Percentiles rank a stretch among this genome's conserved stretches.
phyloP scores from a whole-genome alignment of 2,329 filamentous ascomycete species.

The Alternaria atra region DNA sequence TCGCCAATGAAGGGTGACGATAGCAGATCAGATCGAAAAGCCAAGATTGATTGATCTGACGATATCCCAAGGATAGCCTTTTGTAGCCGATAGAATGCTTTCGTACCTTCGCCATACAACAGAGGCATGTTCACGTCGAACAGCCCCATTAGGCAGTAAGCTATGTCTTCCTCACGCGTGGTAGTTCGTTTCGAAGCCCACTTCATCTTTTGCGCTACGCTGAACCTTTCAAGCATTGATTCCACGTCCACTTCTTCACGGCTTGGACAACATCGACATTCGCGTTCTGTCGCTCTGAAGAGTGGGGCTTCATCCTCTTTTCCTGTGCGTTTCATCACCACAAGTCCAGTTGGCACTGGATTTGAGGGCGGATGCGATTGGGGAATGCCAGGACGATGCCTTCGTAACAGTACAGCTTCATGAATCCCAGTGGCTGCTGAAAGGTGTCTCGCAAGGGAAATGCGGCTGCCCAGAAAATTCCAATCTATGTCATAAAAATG shows the following conservation, averaged over 20 bases:
- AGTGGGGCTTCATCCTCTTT: background rate
- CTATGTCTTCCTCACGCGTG: constrained; percentile 22
- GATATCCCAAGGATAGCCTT: too few relatives aligned
- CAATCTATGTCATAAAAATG: constrained; percentile 18
- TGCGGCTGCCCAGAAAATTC: constrained; percentile 18
- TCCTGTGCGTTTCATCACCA: too few relatives aligned
- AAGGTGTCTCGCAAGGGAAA: background rate
- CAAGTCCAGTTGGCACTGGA: too few relatives aligned
- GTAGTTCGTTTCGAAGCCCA: constrained; percentile 9
- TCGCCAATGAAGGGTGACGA: too few relatives aligned
- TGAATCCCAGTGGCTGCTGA: background rate
- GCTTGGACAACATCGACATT: background rate
- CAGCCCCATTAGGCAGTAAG: constrained; percentile 30
- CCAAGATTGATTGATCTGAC: too few relatives aligned
- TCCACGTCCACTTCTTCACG: too few relatives aligned
- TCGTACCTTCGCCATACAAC: too few relatives aligned
- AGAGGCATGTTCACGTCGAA: constrained; percentile 29
- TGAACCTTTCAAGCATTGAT: background rate
- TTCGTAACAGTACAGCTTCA: background rate
- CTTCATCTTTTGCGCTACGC: constrained; percentile 1
- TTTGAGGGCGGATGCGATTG: background rate
- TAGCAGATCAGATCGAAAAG: background rate
- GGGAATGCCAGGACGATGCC: background rate
- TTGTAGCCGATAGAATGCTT: too few relatives aligned
- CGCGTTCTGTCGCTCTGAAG: too few relatives aligned